phyloP scores from a whole-genome alignment of 1,284 basidiomycete species.

The Cutaneotrichosporon cutaneum region DNA sequence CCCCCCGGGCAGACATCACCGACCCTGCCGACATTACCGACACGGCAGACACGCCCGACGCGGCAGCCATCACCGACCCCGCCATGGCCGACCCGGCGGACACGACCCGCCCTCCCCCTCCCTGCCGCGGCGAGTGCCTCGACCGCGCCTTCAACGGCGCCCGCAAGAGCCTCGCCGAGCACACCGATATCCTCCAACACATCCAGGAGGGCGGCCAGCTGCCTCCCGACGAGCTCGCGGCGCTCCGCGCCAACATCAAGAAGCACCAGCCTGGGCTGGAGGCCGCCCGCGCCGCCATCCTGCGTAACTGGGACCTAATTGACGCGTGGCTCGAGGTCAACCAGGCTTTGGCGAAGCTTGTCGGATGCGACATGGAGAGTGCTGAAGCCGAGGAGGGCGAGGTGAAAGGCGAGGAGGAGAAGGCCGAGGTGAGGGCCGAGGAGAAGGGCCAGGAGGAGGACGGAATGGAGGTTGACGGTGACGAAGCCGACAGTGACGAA shows the following conservation, averaged over 20 bases:
- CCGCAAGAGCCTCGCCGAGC: not conserved
- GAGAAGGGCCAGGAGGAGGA: not conserved
- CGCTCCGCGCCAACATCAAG: not conserved
- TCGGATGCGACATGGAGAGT: not conserved
- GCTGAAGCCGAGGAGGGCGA: not conserved
- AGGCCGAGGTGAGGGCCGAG: not conserved
- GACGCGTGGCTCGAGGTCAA: not conserved
- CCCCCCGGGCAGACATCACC: too few relatives aligned
- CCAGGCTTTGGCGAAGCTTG: not conserved
- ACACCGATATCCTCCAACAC: not conserved
- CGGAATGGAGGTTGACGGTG: not conserved
- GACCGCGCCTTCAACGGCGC: not conserved
- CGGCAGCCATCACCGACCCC: too few relatives aligned
- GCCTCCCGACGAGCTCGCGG: not conserved
- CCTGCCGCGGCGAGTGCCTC: not conserved
- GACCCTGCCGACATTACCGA: too few relatives aligned
- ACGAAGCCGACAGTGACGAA: too few relatives aligned
- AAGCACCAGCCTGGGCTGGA: not conserved
- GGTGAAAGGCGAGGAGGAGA: not conserved
- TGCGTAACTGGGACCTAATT: not conserved
- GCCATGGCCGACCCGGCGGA: not conserved
- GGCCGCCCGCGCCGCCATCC: not conserved
- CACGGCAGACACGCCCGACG: too few relatives aligned
- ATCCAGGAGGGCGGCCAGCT: not conserved
- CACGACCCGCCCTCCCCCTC: not conserved